Evolutionary conservation across 768 basidiomycete species (phyloP), one percentile per base, ranked within the genome.

Genomic region (Boletus edulis): DNA sequence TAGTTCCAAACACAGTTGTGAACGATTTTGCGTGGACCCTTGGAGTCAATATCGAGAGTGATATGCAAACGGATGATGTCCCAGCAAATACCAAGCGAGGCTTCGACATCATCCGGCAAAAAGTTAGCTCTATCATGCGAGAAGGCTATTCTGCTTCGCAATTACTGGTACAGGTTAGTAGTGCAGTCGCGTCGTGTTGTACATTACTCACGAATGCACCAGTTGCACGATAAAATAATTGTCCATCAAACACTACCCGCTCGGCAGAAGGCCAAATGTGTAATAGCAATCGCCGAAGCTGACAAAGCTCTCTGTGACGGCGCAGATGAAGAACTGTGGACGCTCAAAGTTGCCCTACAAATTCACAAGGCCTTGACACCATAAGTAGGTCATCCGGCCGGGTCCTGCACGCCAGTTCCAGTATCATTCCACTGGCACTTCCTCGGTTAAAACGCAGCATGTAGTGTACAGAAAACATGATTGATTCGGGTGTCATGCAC

Each of bases 231-330:
- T 65, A 75, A 92, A 20, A 79, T 98, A 52, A 78, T 95, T 40
- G 76, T 83, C n/a, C 86, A 98, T 70, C 89, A 89, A 5, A 85
- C 85, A 2, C 73, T 99, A 49, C 82, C 84, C 15, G 84, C 88
- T 20, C 81, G 84, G 24, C 88, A 91, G 56, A 98, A 98, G 68
- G 82, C 91, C 13, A 72, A 73, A 31, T 89, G 90, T 56, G 91
- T 89, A 3, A 76, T 97, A 18, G 84, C 84, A 4, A 87, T 99
- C 59, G 97, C 93, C 3, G 94, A 97, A 69, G 93, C 92, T 27
- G 97, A 99, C 73, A 98, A 98, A 70, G 92, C 91, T 0, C 75
- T 99, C 22, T 92, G 90, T 61, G 96, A 98, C 59, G 97, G 97
- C 1, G 94, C 91, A 15, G 97, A 99, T 64, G 97, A 99, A 71